Percentiles rank a stretch among this genome's conserved stretches.
Conservation (phyloP, 2,329 filamentous ascomycete species). For the Arthroderma sp. region DNA sequence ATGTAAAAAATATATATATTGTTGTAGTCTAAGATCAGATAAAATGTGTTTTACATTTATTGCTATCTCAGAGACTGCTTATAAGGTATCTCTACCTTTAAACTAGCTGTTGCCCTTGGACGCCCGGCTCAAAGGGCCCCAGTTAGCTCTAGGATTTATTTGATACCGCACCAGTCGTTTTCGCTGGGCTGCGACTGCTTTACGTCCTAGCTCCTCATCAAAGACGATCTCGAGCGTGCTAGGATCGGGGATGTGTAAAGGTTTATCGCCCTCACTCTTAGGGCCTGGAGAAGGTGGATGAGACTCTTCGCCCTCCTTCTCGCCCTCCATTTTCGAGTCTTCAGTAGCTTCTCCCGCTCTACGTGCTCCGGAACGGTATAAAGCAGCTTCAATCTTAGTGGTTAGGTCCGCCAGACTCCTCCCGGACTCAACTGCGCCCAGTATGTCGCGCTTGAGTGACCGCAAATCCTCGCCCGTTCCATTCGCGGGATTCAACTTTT, state of each 20-base stretch:
- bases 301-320: background rate
- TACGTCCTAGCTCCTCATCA: constrained; percentile 63
- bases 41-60: background rate
- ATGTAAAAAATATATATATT: background rate
- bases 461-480: constrained; percentile 22
- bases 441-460: constrained; percentile 24
- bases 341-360: background rate
- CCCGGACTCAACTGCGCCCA: constrained; percentile 21
- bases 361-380: constrained; percentile 24
- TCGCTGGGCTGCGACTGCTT: constrained; percentile 36
- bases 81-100: background rate
- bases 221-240: constrained; percentile 55
- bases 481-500: constrained; percentile 17
- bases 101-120: background rate
- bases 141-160: constrained; percentile 78
- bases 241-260: constrained; percentile 12
- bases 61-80: no score
- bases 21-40: background rate
- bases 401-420: constrained; percentile 26
- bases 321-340: background rate
- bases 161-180: constrained; percentile 76
- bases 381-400: constrained; percentile 31
- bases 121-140: constrained; percentile 63
- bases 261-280: background rate
- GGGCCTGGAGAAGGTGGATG: background rate